Base-by-base conservation (phyloP, 2,329 filamentous ascomycete genomes). In the Cyphellophora attinorum region DNA sequence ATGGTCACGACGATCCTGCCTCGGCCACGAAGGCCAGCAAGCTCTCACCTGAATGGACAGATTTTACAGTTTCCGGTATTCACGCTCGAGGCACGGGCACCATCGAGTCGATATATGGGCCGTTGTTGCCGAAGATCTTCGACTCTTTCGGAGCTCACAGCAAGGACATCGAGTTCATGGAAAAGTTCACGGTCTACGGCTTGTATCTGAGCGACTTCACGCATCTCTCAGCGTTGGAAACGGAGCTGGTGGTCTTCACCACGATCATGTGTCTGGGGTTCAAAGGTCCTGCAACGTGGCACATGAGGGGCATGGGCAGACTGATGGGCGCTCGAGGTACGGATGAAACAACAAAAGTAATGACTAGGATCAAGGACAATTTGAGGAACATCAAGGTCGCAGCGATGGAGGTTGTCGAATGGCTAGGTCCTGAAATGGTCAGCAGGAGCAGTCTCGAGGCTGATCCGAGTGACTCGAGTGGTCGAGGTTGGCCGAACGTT, bases 131-230 rank as follows among this genome's bases (percentile, higher is more conserved):
- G 3, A 29, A 30, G 10, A 56, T 57, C 31, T 54, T 56, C 36
- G 21, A 36, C 14, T 45, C 45, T 5, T 57, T 54, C 51, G 54
- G 54, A 19, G 45, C 46, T 5, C 47, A 53, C 39, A 46, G 42
- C 4, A 29, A 33, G 13, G 56, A 62, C 19, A 85, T 93, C 54
- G 67, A 73, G 6, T 78, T 76, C 51, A 72, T 93, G 59, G 82
- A 86, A 57, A 67, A 84, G 33, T 81, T 81, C 12, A 73, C 81
- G 11, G 76, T 74, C 2, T 93, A 93, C 62, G 64, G 64, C 10
- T 47, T 72, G 51, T 67, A 72, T 33, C 51, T 66, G 30, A 58
- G 58, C 11, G 63, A 66, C 46, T 56, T 62, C 11, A 51, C 54
- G 29, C 49, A 61, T 6, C 40, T 65, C 34, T 51, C 60, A 32